These are phyloP conservation scores for Lactuca sativa DNA, from an alignment of 129 eudicot genomes.

Conservation along the genomic window DNA sequence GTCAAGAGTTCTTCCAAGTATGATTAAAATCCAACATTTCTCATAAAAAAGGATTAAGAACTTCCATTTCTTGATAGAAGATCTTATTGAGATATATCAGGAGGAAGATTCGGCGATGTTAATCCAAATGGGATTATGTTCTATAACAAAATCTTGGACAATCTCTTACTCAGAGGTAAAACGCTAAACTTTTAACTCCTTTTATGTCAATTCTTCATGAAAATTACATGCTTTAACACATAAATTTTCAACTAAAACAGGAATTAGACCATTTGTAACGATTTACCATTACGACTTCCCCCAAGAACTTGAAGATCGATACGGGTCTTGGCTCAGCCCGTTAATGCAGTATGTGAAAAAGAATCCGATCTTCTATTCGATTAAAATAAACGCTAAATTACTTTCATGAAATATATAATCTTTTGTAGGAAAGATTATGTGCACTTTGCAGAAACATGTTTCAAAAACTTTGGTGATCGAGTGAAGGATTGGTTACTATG, in stretches of 20 bases:
- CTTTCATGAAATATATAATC: not conserved
- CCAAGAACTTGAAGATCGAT: constrained; percentile 80
- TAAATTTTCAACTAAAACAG: constrained; percentile 32
- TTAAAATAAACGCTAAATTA: constrained; percentile 1
- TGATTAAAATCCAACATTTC: constrained; percentile 10
- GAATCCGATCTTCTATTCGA: constrained; percentile 2
- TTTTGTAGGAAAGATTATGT: constrained; percentile 70
- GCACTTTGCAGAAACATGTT: constrained; percentile 70
- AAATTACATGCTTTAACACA: not conserved
- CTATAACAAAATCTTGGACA: constrained; percentile 62
- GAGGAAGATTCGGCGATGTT: constrained; percentile 70
- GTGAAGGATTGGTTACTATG: constrained; percentile 81
- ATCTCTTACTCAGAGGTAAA: constrained; percentile 58
- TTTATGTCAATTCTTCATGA: not conserved
- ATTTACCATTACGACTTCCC: constrained; percentile 74
- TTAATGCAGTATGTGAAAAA: constrained; percentile 58
- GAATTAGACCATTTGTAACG: constrained; percentile 80
- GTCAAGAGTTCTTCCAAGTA: constrained; percentile 87
- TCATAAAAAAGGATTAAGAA: not conserved
- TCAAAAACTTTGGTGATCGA: constrained; percentile 69
- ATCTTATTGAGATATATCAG: constrained; percentile 37
- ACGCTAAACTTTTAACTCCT: not conserved
- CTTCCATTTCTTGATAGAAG: constrained; percentile 2
- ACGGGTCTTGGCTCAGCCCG: constrained; percentile 76
- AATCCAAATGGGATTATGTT: constrained; percentile 61